phyloP scores from a whole-genome alignment of 306 rosid genomes.

The Astragalus glycyphyllos region DNA sequence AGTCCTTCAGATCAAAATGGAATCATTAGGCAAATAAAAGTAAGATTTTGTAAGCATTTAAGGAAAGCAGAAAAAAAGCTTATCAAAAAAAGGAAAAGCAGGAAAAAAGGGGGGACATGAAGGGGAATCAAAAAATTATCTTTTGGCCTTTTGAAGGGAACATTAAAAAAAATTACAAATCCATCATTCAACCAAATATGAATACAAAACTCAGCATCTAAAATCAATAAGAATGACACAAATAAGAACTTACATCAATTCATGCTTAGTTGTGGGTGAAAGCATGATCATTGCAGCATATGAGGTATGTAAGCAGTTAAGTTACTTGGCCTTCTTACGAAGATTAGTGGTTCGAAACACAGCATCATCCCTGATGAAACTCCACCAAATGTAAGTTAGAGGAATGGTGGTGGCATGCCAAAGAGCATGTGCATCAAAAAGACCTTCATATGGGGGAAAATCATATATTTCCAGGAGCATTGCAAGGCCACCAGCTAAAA shows the following conservation, averaged over 20 bases:
- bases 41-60: slow-evolving; percentile 1
- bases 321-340: slow-evolving; percentile 70
- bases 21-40: not conserved
- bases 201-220: slow-evolving; percentile 1
- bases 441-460: slow-evolving; percentile 73
- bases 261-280: slow-evolving; percentile 1
- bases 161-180: not conserved
- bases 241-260: slow-evolving; percentile 21
- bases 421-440: slow-evolving; percentile 75
- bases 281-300: not conserved
- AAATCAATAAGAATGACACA: slow-evolving; percentile 27
- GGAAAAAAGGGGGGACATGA: slow-evolving; percentile 24
- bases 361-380: slow-evolving; percentile 84
- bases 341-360: slow-evolving; percentile 52
- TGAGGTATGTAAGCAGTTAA: slow-evolving; percentile 6
- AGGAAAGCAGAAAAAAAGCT: slow-evolving; percentile 31
- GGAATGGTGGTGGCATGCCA: slow-evolving; percentile 89
- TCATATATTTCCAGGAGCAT: slow-evolving; percentile 83
- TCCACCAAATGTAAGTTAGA: slow-evolving; percentile 86
- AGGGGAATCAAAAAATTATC: slow-evolving; percentile 15
- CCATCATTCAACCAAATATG: slow-evolving; percentile 24
- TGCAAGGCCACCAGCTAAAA: slow-evolving; percentile 67
- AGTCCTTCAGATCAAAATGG: not conserved
- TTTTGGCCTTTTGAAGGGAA: slow-evolving; percentile 27
- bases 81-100: too few relatives aligned